Base-by-base conservation (phyloP, 106 monocot species). In the Dioscorea dumetorum region DNA sequence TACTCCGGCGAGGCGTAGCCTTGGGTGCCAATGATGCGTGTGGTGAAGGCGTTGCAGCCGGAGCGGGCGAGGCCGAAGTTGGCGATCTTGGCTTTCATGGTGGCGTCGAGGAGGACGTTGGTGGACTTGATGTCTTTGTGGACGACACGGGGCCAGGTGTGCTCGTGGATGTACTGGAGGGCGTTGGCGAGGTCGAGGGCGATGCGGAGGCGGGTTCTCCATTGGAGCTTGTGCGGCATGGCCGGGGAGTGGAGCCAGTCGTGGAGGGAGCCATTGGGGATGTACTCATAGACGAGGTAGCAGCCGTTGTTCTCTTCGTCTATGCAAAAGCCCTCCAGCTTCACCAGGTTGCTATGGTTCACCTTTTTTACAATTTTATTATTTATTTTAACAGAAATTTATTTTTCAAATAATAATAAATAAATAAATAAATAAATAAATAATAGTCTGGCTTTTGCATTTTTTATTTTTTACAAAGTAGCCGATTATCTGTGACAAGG, bases 161-260 rank as follows among this genome's bases (percentile, higher is more conserved):
- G 94, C 71, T 94, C 90, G 62, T 94, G 94, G 84, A 94, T 87
- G 90, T 94, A 94, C 72, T 90, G 90, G 48, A 94, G 83, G 19
- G 90, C 94, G 35, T 94, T 74, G 22, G 94, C 89, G 14, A 94
- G 70, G 78, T 94, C 90, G 10, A 90, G 71, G 12, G 90, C 84
- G 49, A 94, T 72, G 12, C 80, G 79, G 33, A 90, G 78, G 62
- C 94, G 86, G 21, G 64, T 49, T 16, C 74, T 79, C 94, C 90
- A 94, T 62, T 84, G 71, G 8, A 94, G 82, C 62, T 49, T 67
- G 21, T 20, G 58, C 17, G 81, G 52, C 5, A 24, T 32, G 12
- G 33, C 49, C 28, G 60, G 72, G 60, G 80, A 78, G 35, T 72
- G 77, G n/a, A 94, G 79, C 87, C 94, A 94, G 10, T 56, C 18